A percentile compares a stretch with the other conserved stretches of the same genome.
phyloP scores from a whole-genome alignment of 192 early-diverging fungal species.

The Coemansia sp. region DNA sequence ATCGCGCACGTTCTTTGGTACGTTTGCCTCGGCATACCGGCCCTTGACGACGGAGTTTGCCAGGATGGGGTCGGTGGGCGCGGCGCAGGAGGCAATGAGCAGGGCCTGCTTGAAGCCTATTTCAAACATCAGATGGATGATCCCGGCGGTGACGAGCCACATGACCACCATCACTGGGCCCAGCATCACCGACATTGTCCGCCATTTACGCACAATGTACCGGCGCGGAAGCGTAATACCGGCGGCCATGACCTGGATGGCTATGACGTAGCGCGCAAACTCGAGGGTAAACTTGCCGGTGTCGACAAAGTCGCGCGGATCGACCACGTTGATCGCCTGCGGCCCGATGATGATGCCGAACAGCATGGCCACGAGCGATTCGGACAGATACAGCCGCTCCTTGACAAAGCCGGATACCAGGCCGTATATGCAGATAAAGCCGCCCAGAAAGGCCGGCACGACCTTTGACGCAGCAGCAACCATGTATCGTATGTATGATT shows the following conservation, averaged over 20 bases:
- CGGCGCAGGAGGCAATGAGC: conserved; percentile 77
- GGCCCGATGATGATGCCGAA: conserved; percentile 86
- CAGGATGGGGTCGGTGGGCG: conserved; percentile 93
- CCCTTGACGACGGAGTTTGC: conserved; percentile 95
- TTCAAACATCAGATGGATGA: conserved; percentile 55
- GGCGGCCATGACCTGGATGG: conserved; percentile 78
- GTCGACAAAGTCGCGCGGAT: conserved; percentile 57
- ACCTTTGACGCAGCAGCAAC: conserved; percentile 35
- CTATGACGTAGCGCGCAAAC: conserved; percentile 78
- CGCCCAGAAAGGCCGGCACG: conserved; percentile 64
- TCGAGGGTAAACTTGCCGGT: conserved; percentile 64
- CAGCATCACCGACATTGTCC: conserved; percentile 70
- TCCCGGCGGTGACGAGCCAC: conserved; percentile 72
- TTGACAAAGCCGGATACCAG: conserved; percentile 69
- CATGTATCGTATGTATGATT: conserved; percentile 4
- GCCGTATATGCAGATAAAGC: conserved; percentile 72
- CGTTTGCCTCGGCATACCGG: conserved; percentile 87
- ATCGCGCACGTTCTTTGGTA: conserved; percentile 77
- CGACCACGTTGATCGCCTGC: conserved; percentile 63
- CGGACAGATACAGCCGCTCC: conserved; percentile 69
- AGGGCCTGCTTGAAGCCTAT: conserved; percentile 57
- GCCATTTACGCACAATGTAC: conserved; percentile 70
- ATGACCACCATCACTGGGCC: conserved; percentile 80
- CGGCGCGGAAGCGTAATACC: conserved; percentile 79
- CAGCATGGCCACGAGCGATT: conserved; percentile 76